A percentile compares a stretch with the other conserved stretches of the same genome.
Evolutionary conservation across 805 yeast genomes (phyloP).

Genomic region (Cyberlindnera subsufficiens): DNA sequence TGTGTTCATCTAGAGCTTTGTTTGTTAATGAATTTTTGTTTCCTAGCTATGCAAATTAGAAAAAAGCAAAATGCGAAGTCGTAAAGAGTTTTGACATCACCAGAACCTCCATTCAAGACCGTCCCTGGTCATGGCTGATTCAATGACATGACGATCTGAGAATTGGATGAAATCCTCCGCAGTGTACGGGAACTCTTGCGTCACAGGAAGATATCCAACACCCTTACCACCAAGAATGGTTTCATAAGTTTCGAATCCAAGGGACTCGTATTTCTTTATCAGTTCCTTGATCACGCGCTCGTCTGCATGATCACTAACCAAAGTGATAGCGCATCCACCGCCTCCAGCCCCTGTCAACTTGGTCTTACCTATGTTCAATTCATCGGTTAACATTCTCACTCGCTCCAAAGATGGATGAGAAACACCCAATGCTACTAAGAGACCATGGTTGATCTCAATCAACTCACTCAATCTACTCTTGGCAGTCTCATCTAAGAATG

Average conservation of each 20-base stretch:
- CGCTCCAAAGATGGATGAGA: constrained; percentile 88
- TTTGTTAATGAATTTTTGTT: too few species aligned
- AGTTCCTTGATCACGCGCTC: constrained; percentile 30
- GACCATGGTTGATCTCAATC: constrained; percentile 80
- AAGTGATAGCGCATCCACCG: constrained; percentile 95
- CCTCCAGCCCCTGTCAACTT: constrained; percentile 99
- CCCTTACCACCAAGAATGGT: constrained; percentile 90
- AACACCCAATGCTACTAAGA: constrained; percentile 80
- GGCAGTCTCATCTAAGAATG: constrained; percentile 38
- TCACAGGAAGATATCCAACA: constrained; percentile 45
- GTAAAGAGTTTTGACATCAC: constrained; percentile 27
- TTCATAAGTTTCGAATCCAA: constrained; percentile 69
- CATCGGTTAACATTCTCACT: constrained; percentile 62
- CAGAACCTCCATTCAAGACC: constrained; percentile 52
- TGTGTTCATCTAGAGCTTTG: too few species aligned
- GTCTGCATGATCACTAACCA: constrained; percentile 41
- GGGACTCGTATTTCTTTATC: constrained; percentile 28
- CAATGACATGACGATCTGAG: constrained; percentile 41
- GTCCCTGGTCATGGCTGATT: constrained; percentile 39
- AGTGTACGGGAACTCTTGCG: constrained; percentile 12
- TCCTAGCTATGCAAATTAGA: too few species aligned
- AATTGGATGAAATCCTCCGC: constrained; percentile 33
- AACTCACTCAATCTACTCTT: constrained; percentile 48
- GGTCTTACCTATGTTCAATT: constrained; percentile 68
- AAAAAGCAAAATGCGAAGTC: too few species aligned